phyloP scores from a whole-genome alignment of 116 monocot species.

The Cymodocea nodosa region DNA sequence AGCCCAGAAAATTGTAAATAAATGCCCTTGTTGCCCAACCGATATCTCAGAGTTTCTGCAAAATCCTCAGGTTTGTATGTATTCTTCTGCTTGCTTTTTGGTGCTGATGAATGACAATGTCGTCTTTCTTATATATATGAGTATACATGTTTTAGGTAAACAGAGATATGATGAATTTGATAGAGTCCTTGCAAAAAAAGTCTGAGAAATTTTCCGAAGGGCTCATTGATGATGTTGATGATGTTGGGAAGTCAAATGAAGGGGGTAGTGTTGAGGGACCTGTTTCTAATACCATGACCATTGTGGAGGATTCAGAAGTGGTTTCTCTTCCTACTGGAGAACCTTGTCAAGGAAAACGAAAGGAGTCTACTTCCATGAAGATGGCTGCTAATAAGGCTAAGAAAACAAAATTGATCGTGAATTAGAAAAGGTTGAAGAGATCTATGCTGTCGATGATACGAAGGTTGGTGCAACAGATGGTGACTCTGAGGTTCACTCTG shows the following conservation, averaged over 20 bases:
- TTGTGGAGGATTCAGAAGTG: not conserved
- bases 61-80: constrained; percentile 45
- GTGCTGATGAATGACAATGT: too few relatives aligned
- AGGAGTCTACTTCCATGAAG: not conserved
- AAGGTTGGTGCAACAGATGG: not conserved
- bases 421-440: not conserved
- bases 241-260: constrained; percentile 12
- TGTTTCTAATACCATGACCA: not conserved
- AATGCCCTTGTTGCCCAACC: constrained; percentile 55
- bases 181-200: constrained; percentile 42
- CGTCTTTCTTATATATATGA: not conserved
- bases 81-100: too few relatives aligned
- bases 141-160: constrained; percentile 37
- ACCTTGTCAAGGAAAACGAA: not conserved
- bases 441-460: not conserved
- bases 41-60: constrained; percentile 79
- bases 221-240: constrained; percentile 14
- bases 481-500: not conserved
- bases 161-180: constrained; percentile 65
- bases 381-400: not conserved
- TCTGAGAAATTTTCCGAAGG: constrained; percentile 16
- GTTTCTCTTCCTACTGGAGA: not conserved
- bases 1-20: constrained; percentile 64
- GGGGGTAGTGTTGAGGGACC: not conserved
- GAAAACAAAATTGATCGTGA: not conserved